phyloP scores from a whole-genome alignment of 2,329 filamentous ascomycete species.

The Coniochaeta sp. region DNA sequence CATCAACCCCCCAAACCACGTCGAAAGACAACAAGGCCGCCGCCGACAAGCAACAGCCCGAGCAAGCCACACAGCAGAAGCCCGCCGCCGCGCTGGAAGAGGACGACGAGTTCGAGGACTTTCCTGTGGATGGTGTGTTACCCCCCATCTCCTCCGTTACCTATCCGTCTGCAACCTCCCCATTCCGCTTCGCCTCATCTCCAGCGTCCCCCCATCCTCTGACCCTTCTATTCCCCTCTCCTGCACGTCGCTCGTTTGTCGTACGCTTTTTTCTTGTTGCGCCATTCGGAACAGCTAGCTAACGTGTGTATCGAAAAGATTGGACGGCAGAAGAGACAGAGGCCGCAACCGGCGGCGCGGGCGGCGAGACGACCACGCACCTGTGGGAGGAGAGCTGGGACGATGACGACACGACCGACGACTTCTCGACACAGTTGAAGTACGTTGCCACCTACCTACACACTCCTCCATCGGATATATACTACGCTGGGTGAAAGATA shows the following conservation, averaged over 20 bases:
- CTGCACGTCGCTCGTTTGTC: too few relatives aligned
- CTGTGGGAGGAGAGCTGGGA: conserved; percentile 99
- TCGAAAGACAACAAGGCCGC: conserved; percentile 31
- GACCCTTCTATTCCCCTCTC: not conserved
- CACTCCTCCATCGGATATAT: not conserved
- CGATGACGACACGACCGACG: conserved; percentile 93
- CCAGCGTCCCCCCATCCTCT: not conserved
- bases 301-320: conserved; percentile 45
- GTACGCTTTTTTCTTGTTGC: not conserved
- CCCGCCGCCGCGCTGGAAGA: conserved; percentile 72
- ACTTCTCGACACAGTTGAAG: conserved; percentile 94
- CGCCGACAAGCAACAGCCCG: conserved; percentile 36
- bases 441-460: conserved; percentile 35
- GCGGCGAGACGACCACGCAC: conserved; percentile 61
- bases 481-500: too few relatives aligned
- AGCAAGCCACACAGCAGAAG: conserved; percentile 54
- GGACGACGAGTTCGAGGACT: conserved; percentile 99
- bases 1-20: conserved; percentile 6
- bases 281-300: not conserved
- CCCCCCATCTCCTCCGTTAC: not conserved
- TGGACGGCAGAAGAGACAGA: conserved; percentile 92
- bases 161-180: not conserved
- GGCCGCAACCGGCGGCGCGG: conserved; percentile 54
- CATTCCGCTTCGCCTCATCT: too few relatives aligned
- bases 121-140: conserved; percentile 80